Evolutionary conservation across 2,329 filamentous ascomycete genomes (phyloP).

Genomic region (Colletotrichum limetticola): DNA sequence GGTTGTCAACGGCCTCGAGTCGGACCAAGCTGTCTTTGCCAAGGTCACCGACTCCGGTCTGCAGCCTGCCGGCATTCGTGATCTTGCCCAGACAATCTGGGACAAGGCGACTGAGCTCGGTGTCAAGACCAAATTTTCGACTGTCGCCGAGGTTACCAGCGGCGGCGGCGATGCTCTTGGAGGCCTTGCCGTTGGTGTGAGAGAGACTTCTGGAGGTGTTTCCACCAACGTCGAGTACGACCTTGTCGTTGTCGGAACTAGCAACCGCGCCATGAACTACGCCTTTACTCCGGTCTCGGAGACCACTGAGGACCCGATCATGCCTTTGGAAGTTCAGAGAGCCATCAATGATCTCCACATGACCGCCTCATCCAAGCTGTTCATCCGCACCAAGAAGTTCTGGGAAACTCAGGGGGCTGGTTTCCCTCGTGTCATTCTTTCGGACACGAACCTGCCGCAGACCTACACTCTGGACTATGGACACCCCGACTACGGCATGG

Average conservation of each 20-base stretch:
- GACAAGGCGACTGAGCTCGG: conserved; percentile 5
- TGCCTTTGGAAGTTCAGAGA: neutral
- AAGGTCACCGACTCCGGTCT: neutral
- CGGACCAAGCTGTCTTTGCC: conserved; percentile 10
- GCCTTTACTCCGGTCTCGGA: neutral
- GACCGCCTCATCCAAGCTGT: conserved; percentile 15
- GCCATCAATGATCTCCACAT: conserved; percentile 12
- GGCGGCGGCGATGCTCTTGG: neutral
- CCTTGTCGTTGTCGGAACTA: neutral
- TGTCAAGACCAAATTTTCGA: conserved; percentile 11
- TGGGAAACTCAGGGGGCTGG: conserved; percentile 6
- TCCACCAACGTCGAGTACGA: neutral
- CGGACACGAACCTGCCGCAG: neutral
- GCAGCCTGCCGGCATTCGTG: conserved; percentile 9
- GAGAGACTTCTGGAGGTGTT: neutral
- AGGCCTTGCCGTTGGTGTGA: neutral
- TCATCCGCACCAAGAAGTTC: conserved; percentile 15
- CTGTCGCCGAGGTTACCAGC: neutral
- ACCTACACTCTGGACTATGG: conserved; percentile 1
- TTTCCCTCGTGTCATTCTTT: conserved; percentile 9
- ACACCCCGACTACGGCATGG: neutral
- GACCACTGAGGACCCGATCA: neutral
- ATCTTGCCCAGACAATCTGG: conserved; percentile 8
- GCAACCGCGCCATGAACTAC: neutral
- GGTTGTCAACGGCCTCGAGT: conserved; percentile 8